Evolutionary conservation across 2,329 filamentous ascomycete genomes (phyloP).

Genomic region (Neonectria coccinea): DNA sequence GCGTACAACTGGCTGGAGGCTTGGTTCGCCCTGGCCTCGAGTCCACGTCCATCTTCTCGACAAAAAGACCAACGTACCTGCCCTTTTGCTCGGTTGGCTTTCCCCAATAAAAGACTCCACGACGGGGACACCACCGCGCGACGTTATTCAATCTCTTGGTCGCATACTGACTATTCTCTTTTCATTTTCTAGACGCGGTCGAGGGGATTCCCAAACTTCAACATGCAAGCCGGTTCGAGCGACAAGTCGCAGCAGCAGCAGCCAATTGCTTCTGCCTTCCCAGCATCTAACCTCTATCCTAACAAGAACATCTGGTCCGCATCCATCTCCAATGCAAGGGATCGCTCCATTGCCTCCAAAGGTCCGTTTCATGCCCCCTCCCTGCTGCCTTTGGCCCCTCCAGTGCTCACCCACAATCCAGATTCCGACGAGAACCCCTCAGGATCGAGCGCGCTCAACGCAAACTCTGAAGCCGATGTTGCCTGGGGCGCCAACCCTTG

Average conservation of each 20-base stretch:
- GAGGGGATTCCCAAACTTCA: conserved; percentile 55
- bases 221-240: conserved; percentile 50
- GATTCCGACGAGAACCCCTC: conserved; percentile 60
- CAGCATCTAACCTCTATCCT: conserved; percentile 51
- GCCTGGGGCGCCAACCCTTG: conserved; percentile 71
- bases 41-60: conserved; percentile 34
- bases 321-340: conserved; percentile 56
- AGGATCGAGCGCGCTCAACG: conserved; percentile 76
- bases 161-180: conserved; percentile 38
- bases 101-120: conserved; percentile 29
- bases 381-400: conserved; percentile 1
- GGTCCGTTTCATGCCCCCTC: conserved; percentile 54
- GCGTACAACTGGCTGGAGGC: conserved; percentile 43
- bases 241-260: conserved; percentile 49
- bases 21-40: conserved; percentile 47
- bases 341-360: conserved; percentile 56
- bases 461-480: conserved; percentile 75
- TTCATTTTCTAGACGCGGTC: conserved; percentile 49
- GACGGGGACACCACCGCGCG: conserved; percentile 32
- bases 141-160: conserved; percentile 36
- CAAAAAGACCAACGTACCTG: conserved; percentile 30
- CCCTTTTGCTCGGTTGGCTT: conserved; percentile 32
- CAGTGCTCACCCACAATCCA: conserved; percentile 36
- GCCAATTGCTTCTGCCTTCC: conserved; percentile 54
- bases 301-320: conserved; percentile 56